Conservation (phyloP, 768 basidiomycete species). For the Calocybe cyanea region DNA sequence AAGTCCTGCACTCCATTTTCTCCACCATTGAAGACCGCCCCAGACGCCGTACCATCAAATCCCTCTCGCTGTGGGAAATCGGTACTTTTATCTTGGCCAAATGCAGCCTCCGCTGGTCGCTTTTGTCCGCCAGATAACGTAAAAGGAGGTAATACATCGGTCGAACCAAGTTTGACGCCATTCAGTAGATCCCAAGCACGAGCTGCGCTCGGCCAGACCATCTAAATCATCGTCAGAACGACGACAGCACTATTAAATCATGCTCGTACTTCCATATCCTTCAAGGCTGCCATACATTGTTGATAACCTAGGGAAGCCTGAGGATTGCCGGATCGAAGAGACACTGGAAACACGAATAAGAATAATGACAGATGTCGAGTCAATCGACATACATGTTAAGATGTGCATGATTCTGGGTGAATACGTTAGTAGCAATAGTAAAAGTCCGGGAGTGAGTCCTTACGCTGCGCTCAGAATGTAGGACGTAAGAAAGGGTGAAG, state of each 20-base stretch:
- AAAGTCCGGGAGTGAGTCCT: slow-evolving; percentile 22
- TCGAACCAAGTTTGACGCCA: slow-evolving; percentile 57
- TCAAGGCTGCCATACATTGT: slow-evolving; percentile 59
- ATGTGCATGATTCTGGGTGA: slow-evolving; percentile 73
- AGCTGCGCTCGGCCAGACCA: slow-evolving; percentile 67
- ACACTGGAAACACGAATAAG: slow-evolving; percentile 42
- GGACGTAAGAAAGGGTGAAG: slow-evolving; percentile 64
- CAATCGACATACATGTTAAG: slow-evolving; percentile 51
- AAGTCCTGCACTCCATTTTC: slow-evolving; percentile 57
- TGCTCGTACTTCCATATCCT: slow-evolving; percentile 59
- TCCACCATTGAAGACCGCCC: slow-evolving; percentile 20
- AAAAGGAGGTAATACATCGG: slow-evolving; percentile 33
- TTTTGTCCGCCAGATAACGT: slow-evolving; percentile 46
- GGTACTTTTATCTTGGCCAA: slow-evolving; percentile 50
- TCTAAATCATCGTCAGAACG: slow-evolving; percentile 22
- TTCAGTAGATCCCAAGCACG: slow-evolving; percentile 65
- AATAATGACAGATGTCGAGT: neutral
- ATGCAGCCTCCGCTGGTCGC: slow-evolving; percentile 58
- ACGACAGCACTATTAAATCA: neutral
- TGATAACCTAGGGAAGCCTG: slow-evolving; percentile 66
- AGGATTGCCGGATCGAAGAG: slow-evolving; percentile 64
- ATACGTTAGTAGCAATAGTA: slow-evolving; percentile 11
- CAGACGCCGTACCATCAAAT: slow-evolving; percentile 22
- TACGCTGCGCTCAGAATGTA: slow-evolving; percentile 73
- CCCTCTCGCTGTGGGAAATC: slow-evolving; percentile 41